A percentile compares a stretch with the other conserved stretches of the same genome.
phyloP scores from a whole-genome alignment of 1,284 basidiomycete genomes.

The Leccinum variabile region DNA sequence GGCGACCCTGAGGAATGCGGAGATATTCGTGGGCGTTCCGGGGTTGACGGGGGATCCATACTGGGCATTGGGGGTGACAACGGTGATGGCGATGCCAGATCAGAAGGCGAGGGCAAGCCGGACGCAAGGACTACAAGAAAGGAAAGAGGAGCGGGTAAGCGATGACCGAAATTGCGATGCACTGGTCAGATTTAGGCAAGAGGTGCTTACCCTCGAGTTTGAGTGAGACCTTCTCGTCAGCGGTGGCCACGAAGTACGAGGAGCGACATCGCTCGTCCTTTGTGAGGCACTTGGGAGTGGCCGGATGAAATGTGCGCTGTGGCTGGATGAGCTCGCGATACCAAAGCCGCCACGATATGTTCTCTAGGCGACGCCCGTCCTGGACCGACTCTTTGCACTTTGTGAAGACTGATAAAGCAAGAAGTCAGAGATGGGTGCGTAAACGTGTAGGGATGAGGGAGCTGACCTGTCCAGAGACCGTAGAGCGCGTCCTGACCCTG shows the following conservation, averaged over 20 bases:
- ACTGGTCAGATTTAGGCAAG: slow-evolving; percentile 14
- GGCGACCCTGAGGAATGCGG: slow-evolving; percentile 19
- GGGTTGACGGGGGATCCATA: slow-evolving; percentile 26
- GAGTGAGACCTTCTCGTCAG: slow-evolving; percentile 16
- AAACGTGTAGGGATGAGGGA: neutral
- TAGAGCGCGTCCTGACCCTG: slow-evolving; percentile 64
- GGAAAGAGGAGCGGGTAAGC: slow-evolving; percentile 20
- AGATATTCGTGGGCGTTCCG: slow-evolving; percentile 33
- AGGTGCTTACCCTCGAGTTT: slow-evolving; percentile 22
- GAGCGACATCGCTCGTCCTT: slow-evolving; percentile 19
- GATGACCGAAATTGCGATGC: slow-evolving; percentile 10
- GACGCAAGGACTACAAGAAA: slow-evolving; percentile 25
- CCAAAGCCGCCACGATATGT: slow-evolving; percentile 86
- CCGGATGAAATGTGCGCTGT: slow-evolving; percentile 30
- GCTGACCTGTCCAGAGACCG: slow-evolving; percentile 62
- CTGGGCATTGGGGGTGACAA: slow-evolving; percentile 25
- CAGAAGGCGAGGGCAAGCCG: slow-evolving; percentile 32
- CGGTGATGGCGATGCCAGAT: slow-evolving; percentile 31
- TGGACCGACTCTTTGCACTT: slow-evolving; percentile 79
- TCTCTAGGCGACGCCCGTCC: slow-evolving; percentile 78
- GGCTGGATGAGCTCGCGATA: slow-evolving; percentile 57
- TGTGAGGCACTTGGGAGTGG: slow-evolving; percentile 36
- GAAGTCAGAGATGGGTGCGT: slow-evolving; percentile 5
- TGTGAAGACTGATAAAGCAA: slow-evolving; percentile 63
- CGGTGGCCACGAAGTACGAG: slow-evolving; percentile 26